Base-by-base conservation (phyloP, 2,329 filamentous ascomycete species). In the Botrytis elliptica region DNA sequence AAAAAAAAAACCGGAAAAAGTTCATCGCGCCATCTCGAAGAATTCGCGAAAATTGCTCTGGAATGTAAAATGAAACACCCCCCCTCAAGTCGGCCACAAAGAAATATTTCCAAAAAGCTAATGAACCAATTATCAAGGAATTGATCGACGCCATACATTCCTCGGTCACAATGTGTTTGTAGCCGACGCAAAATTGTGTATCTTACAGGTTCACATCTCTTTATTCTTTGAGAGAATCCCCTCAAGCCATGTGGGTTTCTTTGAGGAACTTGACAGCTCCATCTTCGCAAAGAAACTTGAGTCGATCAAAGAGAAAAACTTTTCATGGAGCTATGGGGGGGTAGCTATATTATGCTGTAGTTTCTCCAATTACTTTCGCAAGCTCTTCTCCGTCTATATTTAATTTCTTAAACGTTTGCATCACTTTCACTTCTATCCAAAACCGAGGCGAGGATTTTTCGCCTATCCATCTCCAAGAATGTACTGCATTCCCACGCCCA, bases 141-240 rank as follows among this genome's bases (percentile, higher is more conserved):
- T 25, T 69, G 66, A 69, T 69, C 49, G 38, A 69, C 66, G 38
- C 66, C 49, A 33, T 69, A 42, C 66, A 69, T 69, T 69, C 66
- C 66, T 69, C 66, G 49, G 49, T 57, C 66, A 69, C 66, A 69
- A 69, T 69, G 66, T 69, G 66, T 69, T 69, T 69, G 66, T 69
- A 57, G 66, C 66, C 66, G 49, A 57, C 22, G 20, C 5, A 68
- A 57, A 55, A 22, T 12, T 42, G 18, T 42, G 20, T 22, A 55
- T 46, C n/a, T 52, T 4, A 52, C 46, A 68, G 33, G 10, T 29
- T 25, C 6, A 12, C 6, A 40, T 8, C 22, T 69, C 66, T 69
- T 69, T 69, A 33, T 57, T 69, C 49, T 42, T 69, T 57, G 49
- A 69, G 49, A 2, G 36, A 57, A 69, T 7, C 36, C 16, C 46